These are phyloP conservation scores for Zelopaecilomyces penicillatus DNA, from an alignment of 2,329 filamentous ascomycete genomes.

Conservation along the genomic window DNA sequence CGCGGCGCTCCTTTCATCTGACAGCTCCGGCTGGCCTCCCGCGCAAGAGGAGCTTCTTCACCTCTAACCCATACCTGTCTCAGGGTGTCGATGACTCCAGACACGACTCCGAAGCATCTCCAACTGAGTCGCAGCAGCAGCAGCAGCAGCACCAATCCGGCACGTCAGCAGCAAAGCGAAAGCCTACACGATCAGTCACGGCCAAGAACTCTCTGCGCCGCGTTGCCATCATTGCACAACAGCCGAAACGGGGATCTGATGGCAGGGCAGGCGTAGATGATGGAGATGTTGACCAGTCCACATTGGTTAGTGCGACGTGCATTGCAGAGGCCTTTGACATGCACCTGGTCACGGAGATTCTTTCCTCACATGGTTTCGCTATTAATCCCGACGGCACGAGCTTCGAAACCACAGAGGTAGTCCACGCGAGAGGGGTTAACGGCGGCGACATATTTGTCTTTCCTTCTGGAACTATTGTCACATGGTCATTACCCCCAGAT, in stretches of 20 bases:
- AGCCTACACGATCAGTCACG: conserved; percentile 34
- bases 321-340: conserved; percentile 58
- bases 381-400: conserved; percentile 54
- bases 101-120: conserved; percentile 11
- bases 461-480: conserved; percentile 85
- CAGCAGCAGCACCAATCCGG: conserved; percentile 2
- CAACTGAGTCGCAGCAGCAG: conserved; percentile 8
- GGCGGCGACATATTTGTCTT: conserved; percentile 91
- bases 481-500: conserved; percentile 77
- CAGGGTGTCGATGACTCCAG: conserved; percentile 27
- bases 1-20: conserved; percentile 36
- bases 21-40: conserved; percentile 36
- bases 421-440: conserved; percentile 52
- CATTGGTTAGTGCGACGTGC: conserved; percentile 50
- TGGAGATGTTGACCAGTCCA: conserved; percentile 29
- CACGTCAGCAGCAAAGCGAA: conserved; percentile 32
- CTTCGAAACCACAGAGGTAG: conserved; percentile 53
- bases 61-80: conserved; percentile 50
- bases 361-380: conserved; percentile 50
- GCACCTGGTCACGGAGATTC: conserved; percentile 48
- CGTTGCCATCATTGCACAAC: conserved; percentile 79
- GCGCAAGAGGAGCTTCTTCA: conserved; percentile 56
- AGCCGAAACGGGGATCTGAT: conserved; percentile 32
- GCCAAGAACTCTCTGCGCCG: conserved; percentile 70
- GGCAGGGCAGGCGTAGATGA: conserved; percentile 17